Percentiles rank a stretch among this genome's conserved stretches.
These are phyloP conservation scores for Nicotiana attenuata DNA, from an alignment of 257 asterid species.

Conservation along the genomic window DNA sequence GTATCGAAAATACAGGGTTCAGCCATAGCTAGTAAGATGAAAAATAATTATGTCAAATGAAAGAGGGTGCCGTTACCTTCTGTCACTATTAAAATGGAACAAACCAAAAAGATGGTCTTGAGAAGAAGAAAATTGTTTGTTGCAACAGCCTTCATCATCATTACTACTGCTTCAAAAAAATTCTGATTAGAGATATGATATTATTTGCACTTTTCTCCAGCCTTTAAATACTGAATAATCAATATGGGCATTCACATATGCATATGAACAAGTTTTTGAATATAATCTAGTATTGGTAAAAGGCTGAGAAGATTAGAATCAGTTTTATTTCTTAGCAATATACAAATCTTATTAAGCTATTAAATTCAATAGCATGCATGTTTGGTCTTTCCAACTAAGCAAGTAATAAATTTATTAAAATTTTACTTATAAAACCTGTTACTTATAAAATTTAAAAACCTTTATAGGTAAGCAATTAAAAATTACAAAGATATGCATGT, in stretches of 20 bases:
- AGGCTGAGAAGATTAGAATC: too few species aligned
- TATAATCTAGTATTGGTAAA: too few species aligned
- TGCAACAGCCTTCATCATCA: neutral
- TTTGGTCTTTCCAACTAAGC: too few species aligned
- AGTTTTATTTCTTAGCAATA: too few species aligned
- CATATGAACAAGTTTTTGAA: neutral
- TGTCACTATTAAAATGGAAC: neutral
- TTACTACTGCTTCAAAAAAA: neutral
- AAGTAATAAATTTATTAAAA: too few species aligned
- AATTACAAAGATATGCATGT: too few species aligned
- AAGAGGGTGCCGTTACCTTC: neutral
- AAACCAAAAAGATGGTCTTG: neutral
- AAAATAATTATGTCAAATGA: neutral
- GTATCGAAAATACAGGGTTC: too few species aligned
- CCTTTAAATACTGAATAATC: neutral
- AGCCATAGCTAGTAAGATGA: neutral
- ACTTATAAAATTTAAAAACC: too few species aligned
- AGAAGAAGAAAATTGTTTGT: neutral
- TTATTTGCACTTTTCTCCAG: neutral
- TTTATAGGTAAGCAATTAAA: too few species aligned
- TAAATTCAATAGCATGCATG: too few species aligned
- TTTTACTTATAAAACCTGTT: too few species aligned
- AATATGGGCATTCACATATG: neutral
- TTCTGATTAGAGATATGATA: neutral
- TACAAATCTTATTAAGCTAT: too few species aligned